Evolutionary conservation across 495 filamentous ascomycete genomes (phyloP).

Genomic region (Penicillium diatomitis): DNA sequence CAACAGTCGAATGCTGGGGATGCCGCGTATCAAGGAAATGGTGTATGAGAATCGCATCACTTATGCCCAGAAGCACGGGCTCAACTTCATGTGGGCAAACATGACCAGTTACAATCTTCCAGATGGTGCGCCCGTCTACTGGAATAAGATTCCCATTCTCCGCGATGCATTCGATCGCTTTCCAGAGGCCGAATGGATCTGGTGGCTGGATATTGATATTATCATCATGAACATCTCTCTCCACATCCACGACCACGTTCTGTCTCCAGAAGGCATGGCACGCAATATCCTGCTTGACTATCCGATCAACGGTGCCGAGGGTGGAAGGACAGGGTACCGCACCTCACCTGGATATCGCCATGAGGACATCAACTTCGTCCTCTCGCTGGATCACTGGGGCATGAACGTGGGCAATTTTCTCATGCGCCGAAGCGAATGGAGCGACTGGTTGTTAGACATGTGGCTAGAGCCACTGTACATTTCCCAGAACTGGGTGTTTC

Average conservation of each 20-base stretch:
- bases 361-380: slow-evolving; percentile 12
- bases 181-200: slow-evolving; percentile 3
- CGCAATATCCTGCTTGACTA: slow-evolving; percentile 2
- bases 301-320: background rate
- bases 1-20: slow-evolving; percentile 4
- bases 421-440: slow-evolving; percentile 7
- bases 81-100: slow-evolving; percentile 6
- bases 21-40: slow-evolving; percentile 12
- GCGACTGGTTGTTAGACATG: slow-evolving; percentile 6
- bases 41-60: slow-evolving; percentile 10
- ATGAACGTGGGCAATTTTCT: slow-evolving; percentile 11
- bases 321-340: slow-evolving; percentile 2
- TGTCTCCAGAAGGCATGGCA: slow-evolving; percentile 1
- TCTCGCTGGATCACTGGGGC: slow-evolving; percentile 6
- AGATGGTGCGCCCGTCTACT: slow-evolving; percentile 3
- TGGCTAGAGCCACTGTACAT: slow-evolving; percentile 10
- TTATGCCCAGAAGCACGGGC: slow-evolving; percentile 5
- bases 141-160: slow-evolving; percentile 5
- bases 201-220: slow-evolving; percentile 6
- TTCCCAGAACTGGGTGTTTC: slow-evolving; percentile 8
- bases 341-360: slow-evolving; percentile 3
- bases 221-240: slow-evolving; percentile 10
- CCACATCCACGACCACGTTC: slow-evolving; percentile 4
- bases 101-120: slow-evolving; percentile 7
- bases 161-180: slow-evolving; percentile 3